These are phyloP conservation scores for Venustampulla echinocandica DNA, from an alignment of 495 filamentous ascomycete species.

Conservation along the genomic window DNA sequence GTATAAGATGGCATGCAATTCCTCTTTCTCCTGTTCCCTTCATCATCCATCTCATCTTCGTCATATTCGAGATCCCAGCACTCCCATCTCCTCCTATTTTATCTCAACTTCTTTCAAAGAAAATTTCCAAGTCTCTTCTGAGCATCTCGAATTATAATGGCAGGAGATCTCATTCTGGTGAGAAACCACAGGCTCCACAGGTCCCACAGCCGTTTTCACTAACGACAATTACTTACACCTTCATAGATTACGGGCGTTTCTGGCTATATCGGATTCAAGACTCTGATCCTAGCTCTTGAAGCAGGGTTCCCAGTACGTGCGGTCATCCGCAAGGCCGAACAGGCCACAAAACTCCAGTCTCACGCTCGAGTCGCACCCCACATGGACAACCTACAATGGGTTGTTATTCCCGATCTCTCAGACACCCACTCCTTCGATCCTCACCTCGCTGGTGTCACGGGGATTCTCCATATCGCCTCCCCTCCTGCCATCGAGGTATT, in stretches of 20 bases:
- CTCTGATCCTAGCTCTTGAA: slow-evolving; percentile 29
- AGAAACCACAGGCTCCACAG: slow-evolving; percentile 2
- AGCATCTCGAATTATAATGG: slow-evolving; percentile 11
- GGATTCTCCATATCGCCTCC: slow-evolving; percentile 38
- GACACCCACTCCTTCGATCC: slow-evolving; percentile 13
- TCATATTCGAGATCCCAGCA: slow-evolving; percentile 6
- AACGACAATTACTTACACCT: slow-evolving; percentile 1
- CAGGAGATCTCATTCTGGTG: slow-evolving; percentile 19
- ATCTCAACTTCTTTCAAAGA: slow-evolving; percentile 7
- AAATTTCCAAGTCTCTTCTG: slow-evolving; percentile 6
- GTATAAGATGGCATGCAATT: slow-evolving; percentile 10
- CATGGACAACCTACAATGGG: slow-evolving; percentile 9
- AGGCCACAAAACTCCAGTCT: slow-evolving; percentile 19
- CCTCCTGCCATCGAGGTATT: slow-evolving; percentile 15
- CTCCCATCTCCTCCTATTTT: not conserved
- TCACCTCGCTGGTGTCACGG: slow-evolving; percentile 10
- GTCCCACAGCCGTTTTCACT: slow-evolving; percentile 2
- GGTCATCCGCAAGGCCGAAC: slow-evolving; percentile 33
- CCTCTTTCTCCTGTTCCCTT: slow-evolving; percentile 5
- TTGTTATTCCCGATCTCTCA: slow-evolving; percentile 14
- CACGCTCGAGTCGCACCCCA: slow-evolving; percentile 10
- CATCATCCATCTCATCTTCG: slow-evolving; percentile 5
- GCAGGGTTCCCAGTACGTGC: slow-evolving; percentile 34
- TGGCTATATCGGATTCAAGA: slow-evolving; percentile 20
- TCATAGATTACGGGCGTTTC: slow-evolving; percentile 27